A percentile compares a stretch with the other conserved stretches of the same genome.
These are phyloP conservation scores for Striga asiatica DNA, from an alignment of 257 asterid species.

Conservation along the genomic window DNA sequence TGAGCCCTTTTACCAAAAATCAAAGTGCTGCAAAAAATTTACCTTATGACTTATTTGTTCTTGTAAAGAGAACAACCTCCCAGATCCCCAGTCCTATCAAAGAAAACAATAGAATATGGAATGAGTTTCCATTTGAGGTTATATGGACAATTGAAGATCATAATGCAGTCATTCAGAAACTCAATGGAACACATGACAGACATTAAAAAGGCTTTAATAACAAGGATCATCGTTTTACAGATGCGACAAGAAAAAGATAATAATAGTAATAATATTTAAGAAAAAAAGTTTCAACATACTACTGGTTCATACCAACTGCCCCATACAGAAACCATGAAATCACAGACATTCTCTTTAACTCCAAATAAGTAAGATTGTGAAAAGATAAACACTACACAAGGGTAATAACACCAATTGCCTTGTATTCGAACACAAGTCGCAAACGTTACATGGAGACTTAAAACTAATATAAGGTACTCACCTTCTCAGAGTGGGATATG, in stretches of 20 bases:
- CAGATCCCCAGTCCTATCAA: constrained; percentile 65
- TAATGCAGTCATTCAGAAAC: background rate
- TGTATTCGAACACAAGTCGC: background rate
- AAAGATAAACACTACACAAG: background rate
- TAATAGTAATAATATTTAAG: too few species aligned
- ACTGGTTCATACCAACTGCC: background rate
- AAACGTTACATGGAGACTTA: background rate
- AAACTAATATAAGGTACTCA: constrained; percentile 14
- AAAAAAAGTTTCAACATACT: too few species aligned
- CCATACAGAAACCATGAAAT: background rate
- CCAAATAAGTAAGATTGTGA: background rate
- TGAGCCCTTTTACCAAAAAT: constrained; percentile 7
- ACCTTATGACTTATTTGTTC: constrained; percentile 92
- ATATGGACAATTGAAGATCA: background rate
- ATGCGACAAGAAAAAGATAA: constrained; percentile 7
- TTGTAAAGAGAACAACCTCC: constrained; percentile 76
- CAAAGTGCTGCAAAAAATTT: constrained; percentile 6
- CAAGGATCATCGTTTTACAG: background rate
- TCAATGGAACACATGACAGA: background rate
- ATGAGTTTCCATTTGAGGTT: too few species aligned
- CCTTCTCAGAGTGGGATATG: constrained; percentile 65
- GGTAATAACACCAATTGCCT: background rate
- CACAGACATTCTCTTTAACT: background rate
- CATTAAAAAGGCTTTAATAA: background rate
- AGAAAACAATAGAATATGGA: background rate